phyloP scores from a whole-genome alignment of 345 rosid species.

The Dimocarpus longan region DNA sequence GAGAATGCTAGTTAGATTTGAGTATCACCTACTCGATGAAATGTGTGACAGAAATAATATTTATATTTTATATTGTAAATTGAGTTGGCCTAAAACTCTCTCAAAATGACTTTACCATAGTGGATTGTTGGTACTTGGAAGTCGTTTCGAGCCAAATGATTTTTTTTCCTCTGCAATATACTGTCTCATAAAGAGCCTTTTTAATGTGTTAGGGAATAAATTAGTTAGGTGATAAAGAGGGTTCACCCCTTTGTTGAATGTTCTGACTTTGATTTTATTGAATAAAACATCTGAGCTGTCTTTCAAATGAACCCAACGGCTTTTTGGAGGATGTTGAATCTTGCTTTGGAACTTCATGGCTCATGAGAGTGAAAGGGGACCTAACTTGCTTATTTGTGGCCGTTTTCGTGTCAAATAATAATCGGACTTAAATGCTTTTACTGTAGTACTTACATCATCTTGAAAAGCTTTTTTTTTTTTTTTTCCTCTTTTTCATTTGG shows the following conservation, averaged over 20 bases:
- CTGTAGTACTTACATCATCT: not conserved
- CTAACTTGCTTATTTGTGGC: not conserved
- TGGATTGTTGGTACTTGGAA: not conserved
- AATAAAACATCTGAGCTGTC: not conserved
- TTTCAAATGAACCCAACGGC: not conserved
- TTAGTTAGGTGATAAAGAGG: not conserved
- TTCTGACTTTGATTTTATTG: not conserved
- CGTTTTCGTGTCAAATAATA: not conserved
- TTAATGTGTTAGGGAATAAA: conserved; percentile 6
- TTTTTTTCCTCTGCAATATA: not conserved
- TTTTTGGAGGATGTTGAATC: not conserved
- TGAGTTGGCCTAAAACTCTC: not conserved
- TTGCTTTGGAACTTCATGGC: not conserved
- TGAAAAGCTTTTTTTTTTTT: not conserved
- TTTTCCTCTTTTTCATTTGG: not conserved
- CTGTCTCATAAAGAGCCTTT: not conserved
- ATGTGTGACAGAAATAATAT: conserved; percentile 8
- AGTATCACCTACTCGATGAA: conserved; percentile 22
- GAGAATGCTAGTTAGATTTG: conserved; percentile 8
- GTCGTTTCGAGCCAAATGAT: not conserved
- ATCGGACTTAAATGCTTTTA: not conserved
- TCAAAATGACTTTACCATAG: not conserved
- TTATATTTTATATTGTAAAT: not conserved
- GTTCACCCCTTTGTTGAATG: not conserved
- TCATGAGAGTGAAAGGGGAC: not conserved